A percentile compares a stretch with the other conserved stretches of the same genome.
Evolutionary conservation across 805 yeast species (phyloP).

Genomic region (Trichomonascus vanleenenianus): DNA sequence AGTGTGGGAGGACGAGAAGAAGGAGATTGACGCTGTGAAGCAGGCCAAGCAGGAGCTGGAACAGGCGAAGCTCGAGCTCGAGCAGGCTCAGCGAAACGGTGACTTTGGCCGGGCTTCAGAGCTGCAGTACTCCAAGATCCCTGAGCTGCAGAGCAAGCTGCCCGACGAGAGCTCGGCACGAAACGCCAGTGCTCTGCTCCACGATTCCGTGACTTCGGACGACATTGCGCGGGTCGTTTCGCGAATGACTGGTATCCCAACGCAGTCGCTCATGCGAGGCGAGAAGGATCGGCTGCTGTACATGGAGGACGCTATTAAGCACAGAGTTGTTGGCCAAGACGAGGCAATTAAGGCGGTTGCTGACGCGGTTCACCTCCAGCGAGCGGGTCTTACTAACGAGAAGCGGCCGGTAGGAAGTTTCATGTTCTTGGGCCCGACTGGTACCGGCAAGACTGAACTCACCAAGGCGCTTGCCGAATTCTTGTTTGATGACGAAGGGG

Average conservation of each 20-base stretch:
- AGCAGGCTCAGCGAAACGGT: conserved; percentile 74
- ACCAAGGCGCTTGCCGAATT: conserved; percentile 91
- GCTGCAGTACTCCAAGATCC: conserved; percentile 80
- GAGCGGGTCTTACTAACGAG: conserved; percentile 94
- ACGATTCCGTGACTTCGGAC: conserved; percentile 89
- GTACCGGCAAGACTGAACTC: conserved; percentile 96
- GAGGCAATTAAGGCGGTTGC: conserved; percentile 86
- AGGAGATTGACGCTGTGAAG: conserved; percentile 69
- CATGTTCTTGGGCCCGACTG: conserved; percentile 96
- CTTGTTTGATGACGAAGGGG: conserved; percentile 77
- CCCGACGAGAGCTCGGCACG: conserved; percentile 45
- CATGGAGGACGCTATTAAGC: conserved; percentile 75
- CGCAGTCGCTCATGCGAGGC: conserved; percentile 82
- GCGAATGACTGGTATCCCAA: conserved; percentile 94
- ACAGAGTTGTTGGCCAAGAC: conserved; percentile 89
- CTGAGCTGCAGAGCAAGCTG: conserved; percentile 61
- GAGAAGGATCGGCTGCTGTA: conserved; percentile 83
- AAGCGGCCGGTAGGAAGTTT: conserved; percentile 94
- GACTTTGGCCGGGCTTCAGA: conserved; percentile 85
- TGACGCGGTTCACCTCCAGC: conserved; percentile 90
- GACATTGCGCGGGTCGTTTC: conserved; percentile 91
- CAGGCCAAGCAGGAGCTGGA: conserved; percentile 76
- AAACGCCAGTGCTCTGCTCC: conserved; percentile 44
- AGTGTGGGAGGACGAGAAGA: conserved; percentile 80
- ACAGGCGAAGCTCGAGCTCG: conserved; percentile 74